A percentile compares a stretch with the other conserved stretches of the same genome.
These are phyloP conservation scores for Lyophyllum atratum DNA, from an alignment of 768 basidiomycete genomes.

Conservation along the genomic window DNA sequence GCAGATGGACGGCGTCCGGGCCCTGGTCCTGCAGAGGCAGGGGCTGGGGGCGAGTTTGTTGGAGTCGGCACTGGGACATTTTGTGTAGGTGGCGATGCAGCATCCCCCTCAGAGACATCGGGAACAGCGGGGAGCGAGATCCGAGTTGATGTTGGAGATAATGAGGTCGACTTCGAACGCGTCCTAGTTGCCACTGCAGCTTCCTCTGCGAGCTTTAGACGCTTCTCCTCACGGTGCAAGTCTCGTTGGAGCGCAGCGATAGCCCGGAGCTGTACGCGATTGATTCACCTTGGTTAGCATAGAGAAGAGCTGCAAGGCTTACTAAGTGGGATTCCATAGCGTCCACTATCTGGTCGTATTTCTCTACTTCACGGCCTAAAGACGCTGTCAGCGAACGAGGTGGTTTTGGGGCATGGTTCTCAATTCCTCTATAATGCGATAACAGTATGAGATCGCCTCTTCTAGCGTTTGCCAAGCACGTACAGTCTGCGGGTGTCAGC, in stretches of 20 bases:
- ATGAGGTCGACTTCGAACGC: constrained; percentile 23
- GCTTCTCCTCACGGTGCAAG: constrained; percentile 59
- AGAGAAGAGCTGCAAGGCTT: constrained; percentile 28
- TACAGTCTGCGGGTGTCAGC: constrained; percentile 66
- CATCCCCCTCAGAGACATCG: constrained; percentile 3
- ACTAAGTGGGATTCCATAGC: constrained; percentile 73
- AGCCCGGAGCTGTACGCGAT: constrained; percentile 57
- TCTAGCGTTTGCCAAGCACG: constrained; percentile 23
- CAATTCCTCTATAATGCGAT: constrained; percentile 48
- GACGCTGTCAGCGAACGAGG: constrained; percentile 65
- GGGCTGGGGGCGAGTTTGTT: constrained; percentile 35
- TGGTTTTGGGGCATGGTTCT: constrained; percentile 58
- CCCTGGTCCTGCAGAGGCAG: constrained; percentile 28
- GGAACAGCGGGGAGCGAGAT: constrained; percentile 14
- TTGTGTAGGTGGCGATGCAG: constrained; percentile 5
- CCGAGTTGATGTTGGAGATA: constrained; percentile 24
- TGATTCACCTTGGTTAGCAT: neutral
- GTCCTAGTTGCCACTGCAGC: constrained; percentile 30
- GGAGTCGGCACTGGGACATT: constrained; percentile 26
- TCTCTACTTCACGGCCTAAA: constrained; percentile 74
- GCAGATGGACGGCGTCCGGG: constrained; percentile 67
- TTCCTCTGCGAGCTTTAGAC: constrained; percentile 41
- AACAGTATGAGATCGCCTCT: neutral
- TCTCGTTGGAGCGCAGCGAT: constrained; percentile 76
- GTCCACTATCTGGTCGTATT: constrained; percentile 80